Evolutionary conservation across 2,329 filamentous ascomycete species (phyloP).

Genomic region (Aspergillus melleus): DNA sequence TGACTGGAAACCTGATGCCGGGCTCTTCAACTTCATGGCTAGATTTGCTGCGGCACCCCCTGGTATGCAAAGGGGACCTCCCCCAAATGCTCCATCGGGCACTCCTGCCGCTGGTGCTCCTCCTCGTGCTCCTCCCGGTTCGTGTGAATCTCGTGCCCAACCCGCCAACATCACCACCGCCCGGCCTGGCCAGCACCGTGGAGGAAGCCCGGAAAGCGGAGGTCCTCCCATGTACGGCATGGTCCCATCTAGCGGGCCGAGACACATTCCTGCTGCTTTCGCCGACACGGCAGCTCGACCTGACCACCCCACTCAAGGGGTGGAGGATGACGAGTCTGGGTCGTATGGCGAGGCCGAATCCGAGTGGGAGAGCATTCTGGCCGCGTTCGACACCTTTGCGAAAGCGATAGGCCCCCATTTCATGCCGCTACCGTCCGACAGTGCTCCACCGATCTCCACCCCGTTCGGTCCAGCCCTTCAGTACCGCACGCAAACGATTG

Average conservation of each 20-base stretch:
- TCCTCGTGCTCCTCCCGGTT: slow-evolving; percentile 11
- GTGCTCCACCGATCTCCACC: slow-evolving; percentile 59
- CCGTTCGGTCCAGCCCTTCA: slow-evolving; percentile 81
- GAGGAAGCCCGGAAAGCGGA: slow-evolving; percentile 10
- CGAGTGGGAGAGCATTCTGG: slow-evolving; percentile 67
- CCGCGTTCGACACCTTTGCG: slow-evolving; percentile 47
- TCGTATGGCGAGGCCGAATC: slow-evolving; percentile 68
- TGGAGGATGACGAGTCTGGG: slow-evolving; percentile 61
- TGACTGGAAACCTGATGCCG: slow-evolving; percentile 55
- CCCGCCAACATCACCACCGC: slow-evolving; percentile 7
- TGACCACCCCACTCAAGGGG: slow-evolving; percentile 27
- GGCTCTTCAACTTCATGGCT: slow-evolving; percentile 44
- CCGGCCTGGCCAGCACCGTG: slow-evolving; percentile 12
- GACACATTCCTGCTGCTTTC: slow-evolving; percentile 53
- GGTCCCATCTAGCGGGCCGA: slow-evolving; percentile 45
- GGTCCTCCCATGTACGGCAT: slow-evolving; percentile 50
- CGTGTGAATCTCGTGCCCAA: slow-evolving; percentile 7
- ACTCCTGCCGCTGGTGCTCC: slow-evolving; percentile 1
- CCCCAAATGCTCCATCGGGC: neutral
- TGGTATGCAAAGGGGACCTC: slow-evolving; percentile 11
- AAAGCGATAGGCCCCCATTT: slow-evolving; percentile 72
- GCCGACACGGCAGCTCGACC: slow-evolving; percentile 46
- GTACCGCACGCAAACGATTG: slow-evolving; percentile 85
- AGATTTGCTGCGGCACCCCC: slow-evolving; percentile 24
- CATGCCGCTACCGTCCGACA: slow-evolving; percentile 70